These are phyloP conservation scores for Pleurotus cornucopiae DNA, from an alignment of 768 basidiomycete genomes.

Conservation along the genomic window DNA sequence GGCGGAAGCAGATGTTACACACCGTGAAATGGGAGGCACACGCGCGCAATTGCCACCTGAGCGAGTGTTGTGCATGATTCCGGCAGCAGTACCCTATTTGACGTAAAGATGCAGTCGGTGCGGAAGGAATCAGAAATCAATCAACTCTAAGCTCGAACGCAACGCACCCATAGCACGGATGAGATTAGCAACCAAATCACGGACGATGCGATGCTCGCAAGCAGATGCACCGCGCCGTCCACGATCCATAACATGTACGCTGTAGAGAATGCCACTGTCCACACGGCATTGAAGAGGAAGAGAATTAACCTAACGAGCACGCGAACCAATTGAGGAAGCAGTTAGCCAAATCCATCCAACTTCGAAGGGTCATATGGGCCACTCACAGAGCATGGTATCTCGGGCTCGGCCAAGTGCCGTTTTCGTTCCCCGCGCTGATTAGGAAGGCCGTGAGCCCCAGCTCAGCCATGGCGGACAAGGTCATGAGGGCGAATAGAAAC, in stretches of 20 bases:
- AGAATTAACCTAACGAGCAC: slow-evolving; percentile 41
- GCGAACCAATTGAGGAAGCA: slow-evolving; percentile 8
- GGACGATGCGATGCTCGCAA: slow-evolving; percentile 78
- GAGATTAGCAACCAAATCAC: slow-evolving; percentile 70
- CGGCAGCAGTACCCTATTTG: slow-evolving; percentile 60
- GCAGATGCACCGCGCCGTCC: slow-evolving; percentile 58
- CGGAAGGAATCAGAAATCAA: not conserved
- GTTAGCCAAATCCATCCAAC: not conserved
- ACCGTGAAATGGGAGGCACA: slow-evolving; percentile 49
- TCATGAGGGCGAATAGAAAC: slow-evolving; percentile 60
- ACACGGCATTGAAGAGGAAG: slow-evolving; percentile 61
- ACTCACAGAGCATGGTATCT: slow-evolving; percentile 65
- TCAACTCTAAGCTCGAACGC: not conserved
- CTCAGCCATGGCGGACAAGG: slow-evolving; percentile 64
- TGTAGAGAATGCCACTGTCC: slow-evolving; percentile 70
- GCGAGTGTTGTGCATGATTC: slow-evolving; percentile 63
- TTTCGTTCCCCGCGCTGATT: slow-evolving; percentile 63
- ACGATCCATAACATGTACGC: slow-evolving; percentile 72
- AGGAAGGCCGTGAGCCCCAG: slow-evolving; percentile 73
- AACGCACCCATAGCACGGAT: slow-evolving; percentile 60
- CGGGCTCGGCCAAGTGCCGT: slow-evolving; percentile 53
- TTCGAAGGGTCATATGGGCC: not conserved
- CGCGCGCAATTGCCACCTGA: slow-evolving; percentile 55
- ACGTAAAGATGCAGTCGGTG: not conserved
- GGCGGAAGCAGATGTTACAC: slow-evolving; percentile 13